Conservation (phyloP, 441 rosid species). For the Erodium chrysanthum region DNA sequence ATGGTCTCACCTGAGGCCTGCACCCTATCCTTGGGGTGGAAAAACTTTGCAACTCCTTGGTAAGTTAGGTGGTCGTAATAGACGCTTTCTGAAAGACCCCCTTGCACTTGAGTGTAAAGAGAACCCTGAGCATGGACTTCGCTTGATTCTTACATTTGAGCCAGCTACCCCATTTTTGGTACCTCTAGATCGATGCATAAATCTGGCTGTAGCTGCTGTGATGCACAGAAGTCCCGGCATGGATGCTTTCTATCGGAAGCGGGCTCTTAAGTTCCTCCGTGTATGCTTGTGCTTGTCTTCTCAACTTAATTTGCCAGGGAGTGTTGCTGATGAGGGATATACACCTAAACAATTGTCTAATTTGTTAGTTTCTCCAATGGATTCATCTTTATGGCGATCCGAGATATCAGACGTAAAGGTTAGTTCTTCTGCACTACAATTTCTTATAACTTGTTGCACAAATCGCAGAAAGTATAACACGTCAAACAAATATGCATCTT, state of each 20-base stretch:
- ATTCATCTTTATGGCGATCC: conserved; percentile 60
- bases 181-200: conserved; percentile 84
- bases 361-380: conserved; percentile 54
- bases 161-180: conserved; percentile 94
- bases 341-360: conserved; percentile 52
- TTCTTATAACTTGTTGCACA: not conserved
- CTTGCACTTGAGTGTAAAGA: conserved; percentile 97
- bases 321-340: conserved; percentile 58
- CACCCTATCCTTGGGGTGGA: conserved; percentile 89
- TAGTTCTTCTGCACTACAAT: conserved; percentile 18
- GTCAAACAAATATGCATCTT: not conserved
- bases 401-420: conserved; percentile 79
- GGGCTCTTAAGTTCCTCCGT: conserved; percentile 77
- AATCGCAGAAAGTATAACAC: conserved; percentile 5
- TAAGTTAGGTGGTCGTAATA: conserved; percentile 94
- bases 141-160: conserved; percentile 90
- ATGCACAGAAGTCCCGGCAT: conserved; percentile 45
- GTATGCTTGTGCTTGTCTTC: conserved; percentile 90
- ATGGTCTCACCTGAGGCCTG: conserved; percentile 93
- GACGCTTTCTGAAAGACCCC: conserved; percentile 92
- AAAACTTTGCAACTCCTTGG: conserved; percentile 91
- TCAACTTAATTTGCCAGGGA: conserved; percentile 93
- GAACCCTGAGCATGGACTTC: conserved; percentile 97
- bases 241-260: conserved; percentile 72
- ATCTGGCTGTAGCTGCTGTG: conserved; percentile 89